Percentiles rank a stretch among this genome's conserved stretches.
Conservation (phyloP, 2,329 filamentous ascomycete genomes). For the Aureobasidium zeae region DNA sequence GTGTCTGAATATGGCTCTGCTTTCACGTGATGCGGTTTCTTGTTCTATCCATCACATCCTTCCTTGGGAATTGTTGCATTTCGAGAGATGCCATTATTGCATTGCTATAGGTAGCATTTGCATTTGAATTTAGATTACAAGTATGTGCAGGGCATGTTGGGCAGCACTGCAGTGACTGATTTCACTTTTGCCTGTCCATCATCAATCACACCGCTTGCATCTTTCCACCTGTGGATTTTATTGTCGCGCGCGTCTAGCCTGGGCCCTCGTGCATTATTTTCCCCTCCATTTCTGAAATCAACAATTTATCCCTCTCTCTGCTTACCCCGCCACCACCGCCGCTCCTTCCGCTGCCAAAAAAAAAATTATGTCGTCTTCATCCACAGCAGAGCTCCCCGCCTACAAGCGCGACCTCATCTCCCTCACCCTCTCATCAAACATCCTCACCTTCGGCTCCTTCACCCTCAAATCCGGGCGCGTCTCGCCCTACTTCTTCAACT, state of each 20-base stretch:
- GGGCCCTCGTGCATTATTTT: slow-evolving; percentile 4
- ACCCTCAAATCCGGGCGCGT: slow-evolving; percentile 83
- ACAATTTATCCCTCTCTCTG: slow-evolving; percentile 11
- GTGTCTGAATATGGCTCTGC: slow-evolving; percentile 3
- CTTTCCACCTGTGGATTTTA: slow-evolving; percentile 14
- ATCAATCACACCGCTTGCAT: no score
- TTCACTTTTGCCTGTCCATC: no score
- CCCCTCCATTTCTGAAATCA: slow-evolving; percentile 10
- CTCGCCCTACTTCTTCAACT: slow-evolving; percentile 98
- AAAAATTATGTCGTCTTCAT: no score
- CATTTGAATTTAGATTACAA: no score
- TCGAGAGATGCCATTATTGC: no score
- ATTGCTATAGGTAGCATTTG: no score
- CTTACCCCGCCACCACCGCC: slow-evolving; percentile 16
- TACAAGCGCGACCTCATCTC: slow-evolving; percentile 68
- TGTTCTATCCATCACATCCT: not conserved
- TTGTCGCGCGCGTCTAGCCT: slow-evolving; percentile 10
- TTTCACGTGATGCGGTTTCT: slow-evolving; percentile 4
- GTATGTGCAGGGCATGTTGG: not conserved
- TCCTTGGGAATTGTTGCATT: not conserved
- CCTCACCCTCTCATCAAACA: slow-evolving; percentile 56
- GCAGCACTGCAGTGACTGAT: slow-evolving; percentile 5
- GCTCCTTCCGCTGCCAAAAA: no score
- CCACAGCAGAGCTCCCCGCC: slow-evolving; percentile 25
- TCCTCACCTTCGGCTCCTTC: slow-evolving; percentile 74